Percentiles rank a stretch among this genome's conserved stretches.
Evolutionary conservation across 2,329 filamentous ascomycete species (phyloP).

Genomic region (Pyricularia sp.): DNA sequence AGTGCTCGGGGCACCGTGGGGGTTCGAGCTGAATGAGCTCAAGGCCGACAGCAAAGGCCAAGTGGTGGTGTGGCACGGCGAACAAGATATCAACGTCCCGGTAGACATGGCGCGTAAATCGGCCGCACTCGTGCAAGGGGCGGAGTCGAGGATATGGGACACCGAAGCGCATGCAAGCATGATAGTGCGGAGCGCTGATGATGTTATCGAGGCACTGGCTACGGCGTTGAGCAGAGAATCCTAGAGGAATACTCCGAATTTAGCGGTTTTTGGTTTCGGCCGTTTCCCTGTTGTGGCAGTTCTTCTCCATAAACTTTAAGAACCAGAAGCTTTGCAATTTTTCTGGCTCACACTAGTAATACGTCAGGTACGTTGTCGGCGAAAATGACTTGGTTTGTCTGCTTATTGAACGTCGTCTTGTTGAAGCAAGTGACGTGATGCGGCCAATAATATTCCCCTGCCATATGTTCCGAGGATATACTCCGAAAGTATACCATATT

Average conservation of each 20-base stretch:
- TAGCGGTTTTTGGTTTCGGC: no score
- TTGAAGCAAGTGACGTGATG: background rate
- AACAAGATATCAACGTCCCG: slow-evolving; percentile 14
- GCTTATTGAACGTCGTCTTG: background rate
- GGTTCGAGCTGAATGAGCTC: slow-evolving; percentile 14
- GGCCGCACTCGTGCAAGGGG: slow-evolving; percentile 9
- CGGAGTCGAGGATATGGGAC: slow-evolving; percentile 10
- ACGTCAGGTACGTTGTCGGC: background rate
- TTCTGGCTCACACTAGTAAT: background rate
- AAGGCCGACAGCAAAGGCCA: slow-evolving; percentile 7
- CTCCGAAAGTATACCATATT: no score
- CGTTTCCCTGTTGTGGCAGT: no score
- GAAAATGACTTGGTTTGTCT: background rate
- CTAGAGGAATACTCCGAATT: background rate
- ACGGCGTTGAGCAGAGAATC: background rate
- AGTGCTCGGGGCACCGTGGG: slow-evolving; percentile 11
- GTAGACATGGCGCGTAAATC: slow-evolving; percentile 14
- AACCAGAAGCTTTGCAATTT: background rate
- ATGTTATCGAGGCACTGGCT: slow-evolving; percentile 9
- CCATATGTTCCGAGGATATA: no score
- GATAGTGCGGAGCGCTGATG: slow-evolving; percentile 10
- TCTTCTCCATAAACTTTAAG: no score
- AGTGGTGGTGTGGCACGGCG: slow-evolving; percentile 15
- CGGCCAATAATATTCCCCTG: no score
- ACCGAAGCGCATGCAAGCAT: slow-evolving; percentile 14